Conservation (phyloP, 2,329 filamentous ascomycete genomes). For the Microdochium trichocladiopsis region DNA sequence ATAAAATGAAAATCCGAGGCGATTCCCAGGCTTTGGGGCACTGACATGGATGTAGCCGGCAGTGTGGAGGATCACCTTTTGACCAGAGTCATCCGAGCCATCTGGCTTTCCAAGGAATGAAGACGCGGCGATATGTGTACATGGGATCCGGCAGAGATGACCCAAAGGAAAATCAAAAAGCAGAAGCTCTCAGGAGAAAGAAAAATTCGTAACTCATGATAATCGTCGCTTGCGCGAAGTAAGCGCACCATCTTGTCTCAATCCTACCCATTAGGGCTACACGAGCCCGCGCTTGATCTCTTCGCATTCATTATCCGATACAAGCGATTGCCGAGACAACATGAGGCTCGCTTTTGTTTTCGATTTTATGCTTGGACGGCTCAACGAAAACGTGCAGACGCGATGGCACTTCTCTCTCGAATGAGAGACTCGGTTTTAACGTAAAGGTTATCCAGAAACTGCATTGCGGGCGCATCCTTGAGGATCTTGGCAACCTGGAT, state of each 20-base stretch:
- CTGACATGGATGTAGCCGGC: too few relatives aligned
- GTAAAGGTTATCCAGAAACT: slow-evolving; percentile 75
- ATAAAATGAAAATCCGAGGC: too few relatives aligned
- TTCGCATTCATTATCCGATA: too few relatives aligned
- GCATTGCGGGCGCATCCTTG: slow-evolving; percentile 78
- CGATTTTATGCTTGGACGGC: not conserved
- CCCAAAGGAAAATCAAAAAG: slow-evolving; percentile 1
- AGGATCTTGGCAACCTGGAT: slow-evolving; percentile 84
- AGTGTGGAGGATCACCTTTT: not conserved
- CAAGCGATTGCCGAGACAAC: not conserved
- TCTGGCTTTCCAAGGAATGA: too few relatives aligned
- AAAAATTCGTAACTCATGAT: slow-evolving; percentile 16
- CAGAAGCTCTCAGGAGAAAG: slow-evolving; percentile 5
- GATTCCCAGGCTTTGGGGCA: too few relatives aligned
- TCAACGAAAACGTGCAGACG: slow-evolving; percentile 33
- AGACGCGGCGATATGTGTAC: too few relatives aligned
- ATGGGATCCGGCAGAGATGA: not conserved
- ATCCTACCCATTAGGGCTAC: not conserved
- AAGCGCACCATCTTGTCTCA: not conserved
- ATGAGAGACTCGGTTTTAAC: slow-evolving; percentile 75
- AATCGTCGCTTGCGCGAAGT: not conserved
- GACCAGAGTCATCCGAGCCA: not conserved
- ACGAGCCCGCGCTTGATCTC: too few relatives aligned
- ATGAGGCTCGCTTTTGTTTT: not conserved
- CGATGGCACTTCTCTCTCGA: slow-evolving; percentile 51